Percentiles rank a stretch among this genome's conserved stretches.
phyloP scores from a whole-genome alignment of 1,139 yeast species.

The Lodderomyces theae region DNA sequence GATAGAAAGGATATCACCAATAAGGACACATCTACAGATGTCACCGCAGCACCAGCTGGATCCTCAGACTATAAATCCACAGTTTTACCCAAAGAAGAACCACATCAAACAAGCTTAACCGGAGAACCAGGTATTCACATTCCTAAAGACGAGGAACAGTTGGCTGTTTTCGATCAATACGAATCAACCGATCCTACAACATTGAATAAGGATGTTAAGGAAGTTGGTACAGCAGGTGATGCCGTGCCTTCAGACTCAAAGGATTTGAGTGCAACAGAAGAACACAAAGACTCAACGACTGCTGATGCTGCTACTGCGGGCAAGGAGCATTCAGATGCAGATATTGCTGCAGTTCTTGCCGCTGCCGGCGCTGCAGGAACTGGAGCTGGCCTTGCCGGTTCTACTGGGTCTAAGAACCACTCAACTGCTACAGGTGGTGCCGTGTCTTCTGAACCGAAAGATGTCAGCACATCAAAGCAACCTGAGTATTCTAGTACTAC shows the following conservation, averaged over 20 bases:
- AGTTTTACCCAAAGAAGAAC: constrained; percentile 56
- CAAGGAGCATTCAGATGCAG: background rate
- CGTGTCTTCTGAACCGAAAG: constrained; percentile 3
- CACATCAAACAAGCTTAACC: constrained; percentile 31
- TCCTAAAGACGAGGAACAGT: constrained; percentile 38
- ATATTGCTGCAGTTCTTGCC: constrained; percentile 1
- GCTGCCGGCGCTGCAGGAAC: no score
- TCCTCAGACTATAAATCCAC: constrained; percentile 38
- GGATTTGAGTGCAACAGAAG: background rate
- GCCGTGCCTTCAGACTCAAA: constrained; percentile 4
- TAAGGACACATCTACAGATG: constrained; percentile 6
- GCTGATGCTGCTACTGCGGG: background rate
- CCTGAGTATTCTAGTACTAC: background rate
- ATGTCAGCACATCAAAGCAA: background rate
- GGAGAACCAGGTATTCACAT: constrained; percentile 61
- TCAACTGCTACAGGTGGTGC: constrained; percentile 7
- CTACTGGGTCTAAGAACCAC: constrained; percentile 8
- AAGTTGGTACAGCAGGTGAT: constrained; percentile 11
- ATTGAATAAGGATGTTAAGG: constrained; percentile 31
- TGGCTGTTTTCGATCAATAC: constrained; percentile 37
- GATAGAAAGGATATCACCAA: constrained; percentile 5
- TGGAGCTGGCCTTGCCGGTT: no score
- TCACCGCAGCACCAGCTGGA: background rate
- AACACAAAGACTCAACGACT: no score
- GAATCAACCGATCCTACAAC: constrained; percentile 47